Conservation (phyloP, 495 filamentous ascomycete species). For the Ascobolus immersus region DNA sequence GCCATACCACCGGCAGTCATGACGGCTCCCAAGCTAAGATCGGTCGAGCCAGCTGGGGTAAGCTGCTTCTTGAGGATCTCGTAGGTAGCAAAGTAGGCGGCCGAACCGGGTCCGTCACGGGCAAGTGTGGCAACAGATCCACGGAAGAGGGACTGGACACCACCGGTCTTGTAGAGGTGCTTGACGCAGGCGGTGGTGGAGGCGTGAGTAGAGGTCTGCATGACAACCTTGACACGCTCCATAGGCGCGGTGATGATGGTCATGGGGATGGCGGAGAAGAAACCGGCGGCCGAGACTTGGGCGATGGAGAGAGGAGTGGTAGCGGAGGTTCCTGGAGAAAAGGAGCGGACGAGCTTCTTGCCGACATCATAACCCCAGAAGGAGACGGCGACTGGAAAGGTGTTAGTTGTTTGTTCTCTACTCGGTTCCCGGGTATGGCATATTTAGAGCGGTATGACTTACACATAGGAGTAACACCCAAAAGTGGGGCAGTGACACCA, state of each 20-base stretch:
- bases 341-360: conserved; percentile 51
- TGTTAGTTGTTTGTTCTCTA: conserved; percentile 2
- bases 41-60: conserved; percentile 58
- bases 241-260: conserved; percentile 93
- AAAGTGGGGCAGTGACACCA: conserved; percentile 81
- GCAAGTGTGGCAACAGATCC: conserved; percentile 77
- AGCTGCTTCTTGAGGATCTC: conserved; percentile 73
- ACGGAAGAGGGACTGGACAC: conserved; percentile 71
- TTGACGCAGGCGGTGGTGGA: conserved; percentile 81
- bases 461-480: conserved; percentile 98
- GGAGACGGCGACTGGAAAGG: conserved; percentile 59
- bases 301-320: conserved; percentile 49
- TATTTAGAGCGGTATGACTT: conserved; percentile 21
- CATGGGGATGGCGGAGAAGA: conserved; percentile 96
- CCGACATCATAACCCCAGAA: conserved; percentile 98
- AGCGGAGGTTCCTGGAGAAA: conserved; percentile 20
- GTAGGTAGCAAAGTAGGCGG: conserved; percentile 92
- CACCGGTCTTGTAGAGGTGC: conserved; percentile 80
- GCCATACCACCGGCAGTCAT: conserved; percentile 67
- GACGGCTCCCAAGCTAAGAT: conserved; percentile 61
- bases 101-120: conserved; percentile 72
- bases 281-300: conserved; percentile 76
- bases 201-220: conserved; percentile 87
- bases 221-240: conserved; percentile 92
- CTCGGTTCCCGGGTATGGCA: neutral